Evolutionary conservation across 371 early-diverging fungal genomes (phyloP).

Genomic region (Circinella umbellata): DNA sequence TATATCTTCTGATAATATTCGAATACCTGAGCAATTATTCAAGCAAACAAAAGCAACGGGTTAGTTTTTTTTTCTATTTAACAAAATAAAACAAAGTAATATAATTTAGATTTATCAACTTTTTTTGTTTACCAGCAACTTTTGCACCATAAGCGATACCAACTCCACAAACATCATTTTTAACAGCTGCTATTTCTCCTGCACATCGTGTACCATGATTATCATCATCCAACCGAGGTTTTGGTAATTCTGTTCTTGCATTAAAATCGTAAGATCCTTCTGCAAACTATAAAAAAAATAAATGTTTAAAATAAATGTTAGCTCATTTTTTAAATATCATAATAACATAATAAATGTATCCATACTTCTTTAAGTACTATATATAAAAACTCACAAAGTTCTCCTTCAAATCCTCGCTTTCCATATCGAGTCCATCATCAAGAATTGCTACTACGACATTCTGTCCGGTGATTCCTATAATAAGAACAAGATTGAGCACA

Average conservation of each 20-base stretch:
- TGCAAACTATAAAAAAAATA: constrained; percentile 55
- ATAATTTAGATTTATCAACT: too few species aligned
- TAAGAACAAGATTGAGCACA: background rate
- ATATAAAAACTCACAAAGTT: constrained; percentile 77
- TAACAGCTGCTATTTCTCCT: constrained; percentile 92
- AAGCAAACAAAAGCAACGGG: too few species aligned
- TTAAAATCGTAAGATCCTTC: constrained; percentile 95
- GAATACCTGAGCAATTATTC: constrained; percentile 22
- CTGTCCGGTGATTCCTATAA: constrained; percentile 82
- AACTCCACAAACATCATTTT: constrained; percentile 92
- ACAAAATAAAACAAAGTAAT: too few species aligned
- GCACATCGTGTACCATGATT: constrained; percentile 97
- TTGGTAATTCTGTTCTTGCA: constrained; percentile 75
- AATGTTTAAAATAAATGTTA: too few species aligned
- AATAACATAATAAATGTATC: too few species aligned
- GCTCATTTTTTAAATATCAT: too few species aligned
- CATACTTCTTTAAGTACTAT: too few species aligned
- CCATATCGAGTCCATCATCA: constrained; percentile 94
- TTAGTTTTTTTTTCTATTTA: too few species aligned
- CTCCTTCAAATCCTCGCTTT: constrained; percentile 79
- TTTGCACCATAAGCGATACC: constrained; percentile 92
- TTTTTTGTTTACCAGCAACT: constrained; percentile 70
- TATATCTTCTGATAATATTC: constrained; percentile 51
- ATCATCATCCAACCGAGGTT: constrained; percentile 80
- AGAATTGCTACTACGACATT: constrained; percentile 88